Percentiles rank a stretch among this genome's conserved stretches.
Evolutionary conservation across 805 yeast genomes (phyloP).

Genomic region (Candida pseudoglaebosa): DNA sequence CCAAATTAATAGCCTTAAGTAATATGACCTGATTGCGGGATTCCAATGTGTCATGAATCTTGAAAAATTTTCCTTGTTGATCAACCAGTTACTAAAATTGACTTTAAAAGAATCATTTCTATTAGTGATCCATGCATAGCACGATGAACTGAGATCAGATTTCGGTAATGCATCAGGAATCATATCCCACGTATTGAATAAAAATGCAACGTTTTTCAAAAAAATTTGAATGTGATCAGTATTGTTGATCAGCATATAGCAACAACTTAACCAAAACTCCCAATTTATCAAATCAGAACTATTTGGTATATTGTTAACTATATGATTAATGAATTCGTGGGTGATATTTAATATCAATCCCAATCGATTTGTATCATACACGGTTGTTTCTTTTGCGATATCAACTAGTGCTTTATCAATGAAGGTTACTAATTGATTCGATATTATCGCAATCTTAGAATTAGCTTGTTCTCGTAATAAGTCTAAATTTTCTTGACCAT

Average conservation of each 20-base stretch:
- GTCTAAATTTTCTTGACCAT: background rate
- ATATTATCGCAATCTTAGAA: conserved; percentile 7
- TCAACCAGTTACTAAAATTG: conserved; percentile 52
- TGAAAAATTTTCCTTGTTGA: conserved; percentile 48
- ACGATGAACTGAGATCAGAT: background rate
- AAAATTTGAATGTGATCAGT: conserved; percentile 62
- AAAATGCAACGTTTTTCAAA: conserved; percentile 57
- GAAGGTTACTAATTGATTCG: conserved; percentile 13
- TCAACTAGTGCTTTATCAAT: conserved; percentile 32
- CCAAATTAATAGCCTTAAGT: conserved; percentile 65
- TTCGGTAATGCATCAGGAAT: conserved; percentile 42
- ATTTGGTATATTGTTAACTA: conserved; percentile 15
- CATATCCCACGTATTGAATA: conserved; percentile 72
- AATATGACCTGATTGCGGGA: conserved; percentile 70
- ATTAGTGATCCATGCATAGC: conserved; percentile 37
- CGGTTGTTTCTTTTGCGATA: conserved; percentile 32
- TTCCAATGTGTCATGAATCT: conserved; percentile 73
- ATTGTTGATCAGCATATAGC: conserved; percentile 49
- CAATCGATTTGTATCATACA: conserved; percentile 35
- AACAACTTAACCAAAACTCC: conserved; percentile 71
- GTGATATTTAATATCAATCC: conserved; percentile 39
- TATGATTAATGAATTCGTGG: conserved; percentile 36
- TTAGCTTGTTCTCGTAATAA: background rate
- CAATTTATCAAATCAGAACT: conserved; percentile 46
- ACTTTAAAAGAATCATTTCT: conserved; percentile 40